Conservation (phyloP, 164 flowering plant species). For the Nelumbo lutea region DNA sequence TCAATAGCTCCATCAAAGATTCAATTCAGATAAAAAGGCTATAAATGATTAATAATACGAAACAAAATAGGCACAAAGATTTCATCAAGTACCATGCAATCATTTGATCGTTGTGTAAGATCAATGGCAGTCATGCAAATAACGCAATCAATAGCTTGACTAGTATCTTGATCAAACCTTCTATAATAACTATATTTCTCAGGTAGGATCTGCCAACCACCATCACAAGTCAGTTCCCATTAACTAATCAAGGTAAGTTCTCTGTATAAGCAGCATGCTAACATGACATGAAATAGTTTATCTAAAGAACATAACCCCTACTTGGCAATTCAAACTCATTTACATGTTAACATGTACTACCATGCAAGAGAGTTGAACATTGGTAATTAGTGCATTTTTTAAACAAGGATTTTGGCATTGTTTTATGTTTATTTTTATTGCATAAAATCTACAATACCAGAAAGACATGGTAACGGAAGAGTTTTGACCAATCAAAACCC, state of each 20-base stretch:
- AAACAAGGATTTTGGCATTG: too few species aligned
- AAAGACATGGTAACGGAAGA: too few species aligned
- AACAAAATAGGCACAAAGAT: neutral
- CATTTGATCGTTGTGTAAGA: constrained; percentile 54
- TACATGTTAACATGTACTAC: too few species aligned
- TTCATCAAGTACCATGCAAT: constrained; percentile 71
- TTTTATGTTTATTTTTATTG: too few species aligned
- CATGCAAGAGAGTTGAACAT: too few species aligned
- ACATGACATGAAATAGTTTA: neutral
- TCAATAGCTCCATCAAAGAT: neutral
- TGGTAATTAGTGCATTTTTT: too few species aligned
- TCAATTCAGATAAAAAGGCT: neutral
- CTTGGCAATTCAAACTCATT: too few species aligned
- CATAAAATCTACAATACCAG: too few species aligned
- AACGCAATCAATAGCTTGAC: constrained; percentile 71
- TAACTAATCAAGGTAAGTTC: neutral
- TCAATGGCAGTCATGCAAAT: constrained; percentile 96
- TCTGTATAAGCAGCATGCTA: neutral
- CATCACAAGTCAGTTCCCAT: constrained; percentile 3
- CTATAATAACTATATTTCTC: constrained; percentile 91
- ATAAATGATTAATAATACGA: neutral
- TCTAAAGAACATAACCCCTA: neutral
- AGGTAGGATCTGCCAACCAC: constrained; percentile 73
- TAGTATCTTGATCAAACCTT: constrained; percentile 49
- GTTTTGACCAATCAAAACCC: too few species aligned